These are phyloP conservation scores for Pythium chondricola DNA, from an alignment of 352 stramenopile species.

Conservation along the genomic window DNA sequence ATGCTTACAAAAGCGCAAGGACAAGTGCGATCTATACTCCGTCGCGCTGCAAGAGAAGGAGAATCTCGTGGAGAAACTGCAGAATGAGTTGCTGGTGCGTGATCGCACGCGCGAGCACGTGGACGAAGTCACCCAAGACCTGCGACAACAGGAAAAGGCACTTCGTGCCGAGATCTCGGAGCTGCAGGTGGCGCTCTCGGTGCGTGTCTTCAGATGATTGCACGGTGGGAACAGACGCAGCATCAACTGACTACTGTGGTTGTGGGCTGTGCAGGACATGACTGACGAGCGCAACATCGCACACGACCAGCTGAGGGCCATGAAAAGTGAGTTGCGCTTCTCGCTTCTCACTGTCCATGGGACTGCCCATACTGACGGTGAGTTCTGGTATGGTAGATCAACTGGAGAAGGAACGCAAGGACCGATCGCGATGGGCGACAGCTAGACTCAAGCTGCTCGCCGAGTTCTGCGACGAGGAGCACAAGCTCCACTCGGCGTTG, in stretches of 20 bases:
- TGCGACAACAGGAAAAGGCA: constrained; percentile 42
- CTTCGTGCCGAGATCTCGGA: constrained; percentile 47
- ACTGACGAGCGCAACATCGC: constrained; percentile 49
- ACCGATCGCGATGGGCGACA: constrained; percentile 61
- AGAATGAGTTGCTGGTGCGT: constrained; percentile 31
- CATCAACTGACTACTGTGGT: no score
- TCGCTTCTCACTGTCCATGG: no score
- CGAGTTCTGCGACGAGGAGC: constrained; percentile 80
- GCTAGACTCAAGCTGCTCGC: constrained; percentile 62
- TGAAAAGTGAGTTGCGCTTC: constrained; percentile 41
- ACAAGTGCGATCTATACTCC: constrained; percentile 28
- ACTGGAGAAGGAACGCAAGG: constrained; percentile 52
- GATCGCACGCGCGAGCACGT: constrained; percentile 33
- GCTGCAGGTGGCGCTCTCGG: constrained; percentile 39
- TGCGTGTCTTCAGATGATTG: constrained; percentile 5
- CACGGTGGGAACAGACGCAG: no score
- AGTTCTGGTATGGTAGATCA: constrained; percentile 27
- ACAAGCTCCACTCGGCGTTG: constrained; percentile 37
- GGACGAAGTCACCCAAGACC: constrained; percentile 52
- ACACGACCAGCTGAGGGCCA: constrained; percentile 35
- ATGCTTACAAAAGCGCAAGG: constrained; percentile 33
- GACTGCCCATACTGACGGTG: not conserved
- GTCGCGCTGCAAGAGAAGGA: constrained; percentile 43
- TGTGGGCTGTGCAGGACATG: no score
- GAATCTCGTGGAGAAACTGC: constrained; percentile 32